Percentiles rank a stretch among this genome's conserved stretches.
Evolutionary conservation across 2,329 filamentous ascomycete species (phyloP).

Genomic region (Pseudocercospora ulei): DNA sequence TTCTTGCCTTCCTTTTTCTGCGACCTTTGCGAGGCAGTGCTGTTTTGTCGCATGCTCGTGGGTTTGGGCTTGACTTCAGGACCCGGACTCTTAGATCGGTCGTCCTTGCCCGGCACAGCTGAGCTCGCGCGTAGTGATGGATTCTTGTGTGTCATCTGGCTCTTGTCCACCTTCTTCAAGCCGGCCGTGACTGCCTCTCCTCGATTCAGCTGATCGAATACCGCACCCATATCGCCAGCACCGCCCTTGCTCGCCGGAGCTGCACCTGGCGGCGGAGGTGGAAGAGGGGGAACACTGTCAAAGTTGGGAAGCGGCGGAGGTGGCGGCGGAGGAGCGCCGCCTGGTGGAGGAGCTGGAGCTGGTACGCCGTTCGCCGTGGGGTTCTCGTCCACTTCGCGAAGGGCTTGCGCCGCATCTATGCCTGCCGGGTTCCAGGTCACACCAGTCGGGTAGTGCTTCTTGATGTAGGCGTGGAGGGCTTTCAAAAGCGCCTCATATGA

Average conservation of each 20-base stretch:
- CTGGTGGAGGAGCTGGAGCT: constrained; percentile 46
- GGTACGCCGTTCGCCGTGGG: constrained; percentile 35
- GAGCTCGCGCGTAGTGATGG: constrained; percentile 68
- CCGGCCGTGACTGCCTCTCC: constrained; percentile 80
- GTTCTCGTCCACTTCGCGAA: constrained; percentile 48
- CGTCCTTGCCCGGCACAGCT: constrained; percentile 53
- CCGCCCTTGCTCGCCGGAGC: constrained; percentile 46
- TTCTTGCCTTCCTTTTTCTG: constrained; percentile 35
- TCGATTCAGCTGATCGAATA: constrained; percentile 85
- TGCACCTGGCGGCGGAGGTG: constrained; percentile 43
- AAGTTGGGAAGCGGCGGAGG: constrained; percentile 49
- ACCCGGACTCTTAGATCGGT: constrained; percentile 70
- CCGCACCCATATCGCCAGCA: constrained; percentile 62
- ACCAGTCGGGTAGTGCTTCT: constrained; percentile 68
- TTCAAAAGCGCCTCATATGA: constrained; percentile 88
- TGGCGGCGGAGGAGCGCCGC: constrained; percentile 54
- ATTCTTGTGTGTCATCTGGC: constrained; percentile 98
- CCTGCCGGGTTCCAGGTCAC: constrained; percentile 79
- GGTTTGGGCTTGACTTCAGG: constrained; percentile 59
- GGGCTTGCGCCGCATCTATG: constrained; percentile 59
- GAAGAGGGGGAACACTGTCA: constrained; percentile 45
- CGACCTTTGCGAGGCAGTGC: constrained; percentile 21
- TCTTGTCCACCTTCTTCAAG: constrained; percentile 86
- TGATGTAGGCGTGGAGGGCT: constrained; percentile 71
- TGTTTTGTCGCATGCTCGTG: constrained; percentile 42